These are phyloP conservation scores for Erythrophleum fordii DNA, from an alignment of 306 rosid genomes.

Conservation along the genomic window DNA sequence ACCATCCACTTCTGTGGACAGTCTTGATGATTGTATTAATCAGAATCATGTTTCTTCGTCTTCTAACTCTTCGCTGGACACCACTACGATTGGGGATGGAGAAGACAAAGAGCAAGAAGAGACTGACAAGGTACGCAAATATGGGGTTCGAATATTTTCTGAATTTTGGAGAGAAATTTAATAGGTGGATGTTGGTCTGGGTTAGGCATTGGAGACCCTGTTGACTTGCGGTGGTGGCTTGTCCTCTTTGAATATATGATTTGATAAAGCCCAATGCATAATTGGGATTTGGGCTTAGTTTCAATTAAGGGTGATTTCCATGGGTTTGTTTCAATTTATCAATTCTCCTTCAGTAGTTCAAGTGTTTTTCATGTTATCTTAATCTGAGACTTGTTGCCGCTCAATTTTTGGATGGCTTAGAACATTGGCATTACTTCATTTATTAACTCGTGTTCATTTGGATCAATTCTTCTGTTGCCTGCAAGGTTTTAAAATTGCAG, in stretches of 20 bases:
- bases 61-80: constrained; percentile 40
- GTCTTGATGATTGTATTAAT: constrained; percentile 29
- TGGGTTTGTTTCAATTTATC: constrained; percentile 31
- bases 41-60: constrained; percentile 29
- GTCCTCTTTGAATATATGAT: neutral
- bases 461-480: constrained; percentile 31
- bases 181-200: constrained; percentile 38
- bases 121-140: constrained; percentile 30
- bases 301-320: constrained; percentile 23
- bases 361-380: neutral
- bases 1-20: constrained; percentile 9
- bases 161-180: constrained; percentile 22
- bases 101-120: constrained; percentile 33
- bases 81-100: constrained; percentile 36
- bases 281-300: constrained; percentile 16
- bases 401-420: constrained; percentile 8
- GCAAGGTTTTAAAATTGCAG: constrained; percentile 11
- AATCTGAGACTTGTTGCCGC: constrained; percentile 24
- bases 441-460: neutral
- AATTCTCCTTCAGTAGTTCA: constrained; percentile 12
- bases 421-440: constrained; percentile 8
- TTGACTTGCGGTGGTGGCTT: constrained; percentile 38
- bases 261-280: constrained; percentile 6
- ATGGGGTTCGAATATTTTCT: neutral
- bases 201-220: constrained; percentile 35